phyloP scores from a whole-genome alignment of 345 rosid species.

The Eucalyptus erythrocorys region DNA sequence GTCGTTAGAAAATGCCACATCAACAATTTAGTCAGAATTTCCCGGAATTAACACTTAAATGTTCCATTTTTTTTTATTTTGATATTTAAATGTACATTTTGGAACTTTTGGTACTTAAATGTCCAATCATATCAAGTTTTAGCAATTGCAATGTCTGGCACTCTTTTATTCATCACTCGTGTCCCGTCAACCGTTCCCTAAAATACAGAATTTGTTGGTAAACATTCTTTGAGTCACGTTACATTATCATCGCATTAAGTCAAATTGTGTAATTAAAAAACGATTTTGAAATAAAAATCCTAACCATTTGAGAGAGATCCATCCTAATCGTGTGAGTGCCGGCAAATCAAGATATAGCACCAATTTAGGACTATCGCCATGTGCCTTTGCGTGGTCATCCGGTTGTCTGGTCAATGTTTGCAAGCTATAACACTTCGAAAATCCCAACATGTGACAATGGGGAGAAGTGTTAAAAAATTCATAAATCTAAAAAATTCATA shows the following conservation, averaged over 20 bases:
- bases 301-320: background rate
- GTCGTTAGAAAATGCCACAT: too few relatives aligned
- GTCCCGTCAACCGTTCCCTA: background rate
- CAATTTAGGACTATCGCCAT: background rate
- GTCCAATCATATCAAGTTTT: accelerated
- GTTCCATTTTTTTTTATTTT: too few relatives aligned
- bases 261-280: background rate
- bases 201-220: background rate
- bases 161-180: background rate
- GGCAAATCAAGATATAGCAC: background rate
- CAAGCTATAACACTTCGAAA: background rate
- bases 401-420: background rate
- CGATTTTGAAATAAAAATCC: background rate
- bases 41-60: accelerated
- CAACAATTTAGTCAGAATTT: too few relatives aligned
- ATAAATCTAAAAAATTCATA: too few relatives aligned
- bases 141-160: accelerated
- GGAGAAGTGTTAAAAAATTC: too few relatives aligned
- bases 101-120: accelerated
- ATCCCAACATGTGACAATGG: background rate
- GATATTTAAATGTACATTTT: accelerated
- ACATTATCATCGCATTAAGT: background rate
- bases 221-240: background rate
- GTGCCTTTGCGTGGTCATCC: background rate
- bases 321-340: background rate